Conservation (phyloP, 495 filamentous ascomycete genomes). For the Parathielavia hyrcaniae region DNA sequence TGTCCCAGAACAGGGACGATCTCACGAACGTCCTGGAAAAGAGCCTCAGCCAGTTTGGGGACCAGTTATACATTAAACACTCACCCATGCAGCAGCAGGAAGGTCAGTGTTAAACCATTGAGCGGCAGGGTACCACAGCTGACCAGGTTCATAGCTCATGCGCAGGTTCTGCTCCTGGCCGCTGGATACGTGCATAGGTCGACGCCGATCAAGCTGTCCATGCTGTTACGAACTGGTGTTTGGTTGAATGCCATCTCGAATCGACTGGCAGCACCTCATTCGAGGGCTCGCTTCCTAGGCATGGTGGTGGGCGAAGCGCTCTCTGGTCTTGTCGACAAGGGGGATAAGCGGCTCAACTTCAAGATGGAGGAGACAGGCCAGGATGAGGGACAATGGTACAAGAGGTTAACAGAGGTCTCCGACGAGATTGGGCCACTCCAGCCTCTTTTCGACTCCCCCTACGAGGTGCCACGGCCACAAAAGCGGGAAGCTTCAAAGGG, state of each 20-base stretch:
- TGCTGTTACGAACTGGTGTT: constrained; percentile 59
- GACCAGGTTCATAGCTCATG: constrained; percentile 51
- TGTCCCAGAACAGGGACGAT: constrained; percentile 48
- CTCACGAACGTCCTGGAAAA: constrained; percentile 58
- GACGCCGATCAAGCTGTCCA: constrained; percentile 52
- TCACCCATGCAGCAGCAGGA: constrained; percentile 78
- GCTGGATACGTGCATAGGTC: constrained; percentile 67
- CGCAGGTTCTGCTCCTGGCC: constrained; percentile 69
- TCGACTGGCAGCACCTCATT: constrained; percentile 69
- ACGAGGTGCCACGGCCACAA: constrained; percentile 7
- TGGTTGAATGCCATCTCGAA: constrained; percentile 82
- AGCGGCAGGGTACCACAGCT: constrained; percentile 17
- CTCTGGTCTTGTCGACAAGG: constrained; percentile 72
- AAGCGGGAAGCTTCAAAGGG: constrained; percentile 7
- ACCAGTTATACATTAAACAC: constrained; percentile 81
- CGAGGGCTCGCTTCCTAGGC: constrained; percentile 71
- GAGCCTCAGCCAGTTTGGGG: constrained; percentile 66
- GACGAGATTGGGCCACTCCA: constrained; percentile 60
- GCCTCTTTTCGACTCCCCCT: constrained; percentile 32
- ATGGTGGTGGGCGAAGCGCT: constrained; percentile 83
- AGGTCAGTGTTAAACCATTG: constrained; percentile 45
- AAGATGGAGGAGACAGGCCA: constrained; percentile 71
- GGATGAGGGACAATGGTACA: constrained; percentile 72
- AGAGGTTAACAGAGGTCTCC: constrained; percentile 53
- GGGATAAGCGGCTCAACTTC: constrained; percentile 68